Conservation (phyloP, 2,329 filamentous ascomycete species). For the Claviceps sp. region DNA sequence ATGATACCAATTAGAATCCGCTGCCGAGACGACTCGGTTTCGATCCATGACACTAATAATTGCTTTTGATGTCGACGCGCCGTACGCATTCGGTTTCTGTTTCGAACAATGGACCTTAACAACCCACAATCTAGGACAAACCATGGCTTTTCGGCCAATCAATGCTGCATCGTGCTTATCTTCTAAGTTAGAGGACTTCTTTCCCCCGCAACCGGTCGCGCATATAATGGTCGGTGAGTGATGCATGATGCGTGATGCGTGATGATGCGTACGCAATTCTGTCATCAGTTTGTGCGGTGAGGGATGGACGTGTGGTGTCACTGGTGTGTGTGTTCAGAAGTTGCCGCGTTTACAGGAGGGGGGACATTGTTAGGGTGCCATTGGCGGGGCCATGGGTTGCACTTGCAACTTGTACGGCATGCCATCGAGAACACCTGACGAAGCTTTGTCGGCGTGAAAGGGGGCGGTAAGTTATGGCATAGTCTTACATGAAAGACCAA, state of each 20-base stretch:
- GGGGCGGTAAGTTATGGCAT: no score
- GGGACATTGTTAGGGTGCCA: background rate
- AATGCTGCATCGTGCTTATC: conserved; percentile 16
- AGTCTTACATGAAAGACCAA: no score
- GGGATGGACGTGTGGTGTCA: background rate
- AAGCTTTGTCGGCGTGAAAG: no score
- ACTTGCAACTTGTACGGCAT: no score
- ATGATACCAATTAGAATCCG: conserved; percentile 66
- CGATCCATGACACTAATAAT: conserved; percentile 56
- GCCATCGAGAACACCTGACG: no score
- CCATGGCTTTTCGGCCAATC: conserved; percentile 39
- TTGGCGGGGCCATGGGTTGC: no score
- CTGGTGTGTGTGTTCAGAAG: background rate
- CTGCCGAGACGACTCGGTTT: conserved; percentile 46
- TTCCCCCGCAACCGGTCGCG: no score
- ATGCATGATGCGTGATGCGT: no score
- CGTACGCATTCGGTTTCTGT: conserved; percentile 49
- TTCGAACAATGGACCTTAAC: conserved; percentile 64
- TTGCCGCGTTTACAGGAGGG: background rate
- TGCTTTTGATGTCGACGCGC: conserved; percentile 66
- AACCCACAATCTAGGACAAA: conserved; percentile 50
- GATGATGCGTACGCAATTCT: no score
- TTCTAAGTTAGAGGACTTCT: no score
- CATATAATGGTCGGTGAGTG: no score
- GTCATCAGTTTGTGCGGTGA: no score